Evolutionary conservation across 805 yeast species (phyloP), one percentile per base, ranked within the genome.

Genomic region (Hanseniaspora meyeri): DNA sequence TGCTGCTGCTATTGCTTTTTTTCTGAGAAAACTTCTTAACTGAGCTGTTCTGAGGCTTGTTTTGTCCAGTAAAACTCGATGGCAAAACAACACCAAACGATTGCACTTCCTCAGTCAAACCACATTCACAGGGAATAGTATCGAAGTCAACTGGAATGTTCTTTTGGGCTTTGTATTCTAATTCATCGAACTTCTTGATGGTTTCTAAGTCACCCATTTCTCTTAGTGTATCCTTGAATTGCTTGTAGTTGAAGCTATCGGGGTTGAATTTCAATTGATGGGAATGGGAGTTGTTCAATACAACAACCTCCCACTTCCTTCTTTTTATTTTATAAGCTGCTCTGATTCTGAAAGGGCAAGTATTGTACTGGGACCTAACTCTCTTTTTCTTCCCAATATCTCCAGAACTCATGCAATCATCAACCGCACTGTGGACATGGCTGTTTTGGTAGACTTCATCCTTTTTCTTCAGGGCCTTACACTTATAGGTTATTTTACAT

Each of bases 261-360:
- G 71, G 69, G 55, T 68, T 64, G 52, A 69, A 68, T 49, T 62
- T 63, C 32, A 77, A 57, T 1, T 72, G 71, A 64, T 82, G 88
- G 60, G 83, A 77, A 66, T 82, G 88, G 5, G 66, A 65, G 60
- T 79, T 82, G 65, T 79, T 78, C 39, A 82, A 74, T 17, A 82
- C 78, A 20, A 79, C 83, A 36, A 82, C 70, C 16, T 79, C 71
- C 88, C 88, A 82, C 55, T 70, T 68, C 58, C 73, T 69, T 38
- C 77, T 71, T 59, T 80, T 69, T 11, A 77, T 60, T 1, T 82
- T 77, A 62, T 70, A 80, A 60, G 82, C 81, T 1, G 87, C 87
- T 55, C 88, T 66, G 45, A 82, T 74, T 64, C 83, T 72, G 63
- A 82, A 82, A 1, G 87, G 87, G 63, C 87, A 82, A 24, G 73